Percentiles rank a stretch among this genome's conserved stretches.
These are phyloP conservation scores for Tylopilus cervinicoccineus DNA, from an alignment of 768 basidiomycete species.

Conservation along the genomic window DNA sequence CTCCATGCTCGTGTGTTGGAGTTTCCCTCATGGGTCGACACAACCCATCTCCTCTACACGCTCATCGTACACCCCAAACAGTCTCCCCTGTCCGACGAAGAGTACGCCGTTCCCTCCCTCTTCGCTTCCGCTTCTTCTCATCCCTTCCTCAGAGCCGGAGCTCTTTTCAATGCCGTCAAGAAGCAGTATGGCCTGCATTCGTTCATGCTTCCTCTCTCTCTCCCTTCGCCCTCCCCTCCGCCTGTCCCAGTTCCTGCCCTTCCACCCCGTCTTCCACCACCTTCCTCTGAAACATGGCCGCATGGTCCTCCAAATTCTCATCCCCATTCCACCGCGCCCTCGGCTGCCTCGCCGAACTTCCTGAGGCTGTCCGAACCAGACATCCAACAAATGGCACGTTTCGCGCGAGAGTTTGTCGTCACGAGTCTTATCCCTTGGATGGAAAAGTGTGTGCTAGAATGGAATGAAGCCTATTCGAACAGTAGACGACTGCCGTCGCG, in stretches of 20 bases:
- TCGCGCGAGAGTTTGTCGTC: constrained; percentile 82
- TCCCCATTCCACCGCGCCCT: background rate
- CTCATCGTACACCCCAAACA: constrained; percentile 72
- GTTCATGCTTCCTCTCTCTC: constrained; percentile 59
- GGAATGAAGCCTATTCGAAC: constrained; percentile 87
- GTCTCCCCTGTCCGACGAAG: constrained; percentile 71
- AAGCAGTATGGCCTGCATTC: constrained; percentile 80
- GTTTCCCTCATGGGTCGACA: constrained; percentile 80
- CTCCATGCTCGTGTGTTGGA: constrained; percentile 65
- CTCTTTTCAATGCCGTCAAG: constrained; percentile 83
- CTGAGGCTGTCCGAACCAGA: constrained; percentile 65
- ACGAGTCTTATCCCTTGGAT: constrained; percentile 95
- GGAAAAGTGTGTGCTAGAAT: constrained; percentile 90
- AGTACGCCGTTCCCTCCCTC: constrained; percentile 48
- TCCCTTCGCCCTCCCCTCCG: constrained; percentile 60
- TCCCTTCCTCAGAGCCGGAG: constrained; percentile 52
- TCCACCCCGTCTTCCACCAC: constrained; percentile 63
- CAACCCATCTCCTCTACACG: constrained; percentile 64
- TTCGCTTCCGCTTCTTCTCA: constrained; percentile 8
- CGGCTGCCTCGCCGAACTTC: constrained; percentile 21
- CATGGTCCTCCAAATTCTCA: constrained; percentile 10
- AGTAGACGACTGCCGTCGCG: constrained; percentile 78
- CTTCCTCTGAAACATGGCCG: constrained; percentile 24
- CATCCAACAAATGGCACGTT: constrained; percentile 68
- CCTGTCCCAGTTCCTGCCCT: constrained; percentile 65